Base-by-base conservation (phyloP, 768 basidiomycete species). In the Boletus subparvulus region DNA sequence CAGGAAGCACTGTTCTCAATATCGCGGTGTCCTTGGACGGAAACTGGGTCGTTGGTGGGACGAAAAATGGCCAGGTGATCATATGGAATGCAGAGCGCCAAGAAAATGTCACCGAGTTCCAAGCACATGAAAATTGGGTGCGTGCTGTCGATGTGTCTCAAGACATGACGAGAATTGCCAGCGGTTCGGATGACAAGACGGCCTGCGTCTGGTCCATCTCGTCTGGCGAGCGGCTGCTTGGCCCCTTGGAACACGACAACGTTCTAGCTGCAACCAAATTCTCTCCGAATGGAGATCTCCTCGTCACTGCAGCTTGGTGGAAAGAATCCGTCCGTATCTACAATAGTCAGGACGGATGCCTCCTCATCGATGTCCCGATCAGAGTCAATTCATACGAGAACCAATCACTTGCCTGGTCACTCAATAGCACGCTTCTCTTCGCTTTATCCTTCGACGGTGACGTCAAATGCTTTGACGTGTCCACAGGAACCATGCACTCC, bases 111-210 rank as follows among this genome's bases (percentile, higher is more conserved):
- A 11, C 17, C 42, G 54, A 59, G 42, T 19, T 64, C 11, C 43
- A 52, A 7, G 63, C 37, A 10, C 61, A 60, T 11, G 10, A 4
- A 28, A 24, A 42, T 14, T 60, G 36, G 59, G 59, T 60, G 57
- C 59, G 59, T 49, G 58, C 59, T 19, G 56, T 65, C 6, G 64
- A 65, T 32, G 9, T 65, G 17, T 65, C 64, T 16, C 53, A 48
- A 4, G 61, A 65, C 16, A 26, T 4, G 45, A 55, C 45, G 7
- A 47, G 16, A 17, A 42, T 65, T 1, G 61, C 46, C 33, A 53
- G 47, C 5, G 64, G 56, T 1, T 62, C 62, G 7, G 56, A 54
- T n/a, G 62, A 62, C 47, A 47, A 26, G 39, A 55, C 40, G 16
- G 53, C 41, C 13, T 52, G 61, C n/a, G 37, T 63, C 11, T 58